These are phyloP conservation scores for Sordariomycetes sp. DNA, from an alignment of 2,329 filamentous ascomycete genomes.

Conservation along the genomic window DNA sequence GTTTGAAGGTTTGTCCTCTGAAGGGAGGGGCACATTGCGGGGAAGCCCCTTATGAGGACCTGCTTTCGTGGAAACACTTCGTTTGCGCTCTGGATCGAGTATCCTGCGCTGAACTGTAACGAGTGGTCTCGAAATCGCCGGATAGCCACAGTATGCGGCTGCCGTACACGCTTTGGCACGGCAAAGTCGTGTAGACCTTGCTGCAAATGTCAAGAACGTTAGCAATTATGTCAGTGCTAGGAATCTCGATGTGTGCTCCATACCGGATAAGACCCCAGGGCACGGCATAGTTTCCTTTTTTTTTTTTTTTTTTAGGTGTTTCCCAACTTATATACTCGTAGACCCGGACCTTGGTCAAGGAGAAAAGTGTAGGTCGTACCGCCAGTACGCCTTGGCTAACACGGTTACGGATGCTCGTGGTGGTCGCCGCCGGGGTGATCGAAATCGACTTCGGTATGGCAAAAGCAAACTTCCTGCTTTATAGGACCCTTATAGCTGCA, in stretches of 20 bases:
- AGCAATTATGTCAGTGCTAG: not conserved
- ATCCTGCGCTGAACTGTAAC: not conserved
- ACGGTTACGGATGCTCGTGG: not conserved
- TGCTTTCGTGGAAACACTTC: not conserved
- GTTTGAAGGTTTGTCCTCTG: conserved; percentile 68
- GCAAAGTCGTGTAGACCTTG: not conserved
- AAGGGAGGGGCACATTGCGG: conserved; percentile 47
- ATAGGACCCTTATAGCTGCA: too few species aligned
- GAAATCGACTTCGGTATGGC: not conserved
- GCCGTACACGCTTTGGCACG: not conserved
- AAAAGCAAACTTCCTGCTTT: too few species aligned
- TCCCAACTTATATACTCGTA: too few species aligned
- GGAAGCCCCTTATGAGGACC: not conserved
- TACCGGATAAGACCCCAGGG: too few species aligned
- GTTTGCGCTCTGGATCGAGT: not conserved
- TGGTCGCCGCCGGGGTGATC: not conserved
- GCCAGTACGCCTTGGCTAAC: too few species aligned
- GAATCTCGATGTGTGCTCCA: too few species aligned
- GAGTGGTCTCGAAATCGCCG: not conserved
- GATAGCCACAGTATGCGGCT: not conserved
- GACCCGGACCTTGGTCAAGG: too few species aligned
- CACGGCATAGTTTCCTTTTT: too few species aligned
- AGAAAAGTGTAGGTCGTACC: too few species aligned
- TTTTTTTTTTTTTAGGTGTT: too few species aligned
- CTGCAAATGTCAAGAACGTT: not conserved